Evolutionary conservation across 768 basidiomycete genomes (phyloP).

Genomic region (Pleurotus tuoliensis): DNA sequence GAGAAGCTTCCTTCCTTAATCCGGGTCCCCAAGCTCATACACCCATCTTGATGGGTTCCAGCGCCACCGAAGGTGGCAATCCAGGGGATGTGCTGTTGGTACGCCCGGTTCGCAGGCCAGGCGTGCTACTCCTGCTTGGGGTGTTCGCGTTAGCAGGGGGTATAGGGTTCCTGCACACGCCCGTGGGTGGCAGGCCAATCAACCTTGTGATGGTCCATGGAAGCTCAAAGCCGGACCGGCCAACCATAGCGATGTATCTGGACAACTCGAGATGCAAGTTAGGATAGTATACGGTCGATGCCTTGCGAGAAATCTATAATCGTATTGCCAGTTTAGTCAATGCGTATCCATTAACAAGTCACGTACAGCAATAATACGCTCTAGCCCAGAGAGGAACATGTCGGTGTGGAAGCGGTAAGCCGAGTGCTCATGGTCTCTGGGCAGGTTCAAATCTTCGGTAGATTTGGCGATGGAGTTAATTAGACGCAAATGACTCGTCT

Average conservation of each 20-base stretch:
- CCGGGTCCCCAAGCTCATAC: constrained; percentile 8
- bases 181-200: constrained; percentile 72
- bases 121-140: constrained; percentile 23
- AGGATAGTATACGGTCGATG: constrained; percentile 92
- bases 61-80: constrained; percentile 39
- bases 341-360: not conserved
- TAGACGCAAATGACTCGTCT: constrained; percentile 88
- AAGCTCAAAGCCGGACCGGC: constrained; percentile 65
- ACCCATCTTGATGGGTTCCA: constrained; percentile 41
- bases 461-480: constrained; percentile 75
- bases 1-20: no score
- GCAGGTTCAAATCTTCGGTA: constrained; percentile 60
- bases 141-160: not conserved
- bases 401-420: constrained; percentile 83
- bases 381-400: constrained; percentile 87
- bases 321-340: not conserved
- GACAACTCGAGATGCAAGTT: constrained; percentile 91
- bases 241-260: constrained; percentile 73
- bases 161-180: constrained; percentile 44
- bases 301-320: constrained; percentile 85
- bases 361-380: constrained; percentile 83
- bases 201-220: constrained; percentile 80
- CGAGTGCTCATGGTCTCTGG: constrained; percentile 67
- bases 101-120: constrained; percentile 23
- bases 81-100: constrained; percentile 18